phyloP scores from a whole-genome alignment of 2,329 filamentous ascomycete species.

The Curvularia sp. region DNA sequence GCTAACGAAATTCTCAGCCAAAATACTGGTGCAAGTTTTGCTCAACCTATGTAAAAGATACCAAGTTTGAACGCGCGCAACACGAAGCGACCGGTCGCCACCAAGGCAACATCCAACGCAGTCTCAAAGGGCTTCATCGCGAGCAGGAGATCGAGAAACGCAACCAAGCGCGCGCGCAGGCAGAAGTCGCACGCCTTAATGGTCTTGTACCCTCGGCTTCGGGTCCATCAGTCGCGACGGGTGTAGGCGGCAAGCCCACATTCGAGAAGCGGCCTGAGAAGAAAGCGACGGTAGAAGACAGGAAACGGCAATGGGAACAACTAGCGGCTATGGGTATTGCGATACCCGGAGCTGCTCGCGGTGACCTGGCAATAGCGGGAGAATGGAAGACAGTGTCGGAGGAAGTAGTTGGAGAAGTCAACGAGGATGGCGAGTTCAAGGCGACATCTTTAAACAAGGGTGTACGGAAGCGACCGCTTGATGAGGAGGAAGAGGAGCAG shows the following conservation, averaged over 20 bases:
- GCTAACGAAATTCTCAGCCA: constrained; percentile 57
- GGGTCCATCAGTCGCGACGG: constrained; percentile 41
- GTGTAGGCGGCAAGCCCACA: constrained; percentile 32
- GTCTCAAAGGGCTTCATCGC: constrained; percentile 86
- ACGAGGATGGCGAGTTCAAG: constrained; percentile 56
- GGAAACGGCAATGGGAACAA: constrained; percentile 85
- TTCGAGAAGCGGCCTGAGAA: constrained; percentile 48
- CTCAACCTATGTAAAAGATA: constrained; percentile 87
- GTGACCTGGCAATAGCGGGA: constrained; percentile 84
- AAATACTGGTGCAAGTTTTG: constrained; percentile 99
- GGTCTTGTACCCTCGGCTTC: constrained; percentile 68
- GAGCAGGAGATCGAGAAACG: constrained; percentile 80
- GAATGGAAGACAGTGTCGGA: constrained; percentile 78
- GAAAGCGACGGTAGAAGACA: constrained; percentile 66
- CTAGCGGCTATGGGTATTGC: constrained; percentile 85
- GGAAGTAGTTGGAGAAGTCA: constrained; percentile 52
- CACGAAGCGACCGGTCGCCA: constrained; percentile 88
- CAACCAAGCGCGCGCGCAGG: constrained; percentile 81
- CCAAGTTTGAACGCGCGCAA: constrained; percentile 84
- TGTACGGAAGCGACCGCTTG: constrained; percentile 67
- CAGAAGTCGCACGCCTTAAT: constrained; percentile 85
- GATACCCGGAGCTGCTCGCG: constrained; percentile 78
- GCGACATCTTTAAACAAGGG: constrained; percentile 57
- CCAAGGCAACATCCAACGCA: constrained; percentile 85
- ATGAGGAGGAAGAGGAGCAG: constrained; percentile 67